A percentile compares a stretch with the other conserved stretches of the same genome.
phyloP scores from a whole-genome alignment of 176 grass and related monocot genomes.

The Dendrocalamus sinicus region DNA sequence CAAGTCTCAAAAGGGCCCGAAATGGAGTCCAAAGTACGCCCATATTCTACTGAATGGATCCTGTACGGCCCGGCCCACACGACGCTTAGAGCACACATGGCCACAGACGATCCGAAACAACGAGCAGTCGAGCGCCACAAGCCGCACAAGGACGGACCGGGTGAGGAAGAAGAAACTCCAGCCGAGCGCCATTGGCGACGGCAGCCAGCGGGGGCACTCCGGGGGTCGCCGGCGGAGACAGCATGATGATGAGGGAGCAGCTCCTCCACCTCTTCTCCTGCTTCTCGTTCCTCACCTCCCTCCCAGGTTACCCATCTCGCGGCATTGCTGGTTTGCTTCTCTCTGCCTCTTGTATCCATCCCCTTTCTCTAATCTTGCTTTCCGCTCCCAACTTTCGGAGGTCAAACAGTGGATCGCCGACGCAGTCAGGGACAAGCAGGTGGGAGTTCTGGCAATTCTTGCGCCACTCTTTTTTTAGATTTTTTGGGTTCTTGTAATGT shows the following conservation, averaged over 20 bases:
- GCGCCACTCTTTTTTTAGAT: not conserved
- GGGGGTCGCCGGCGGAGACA: conserved; percentile 14
- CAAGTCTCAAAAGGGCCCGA: too few relatives aligned
- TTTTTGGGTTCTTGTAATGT: too few relatives aligned
- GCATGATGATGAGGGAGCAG: conserved; percentile 66
- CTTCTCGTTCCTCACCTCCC: conserved; percentile 69
- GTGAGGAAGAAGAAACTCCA: not conserved
- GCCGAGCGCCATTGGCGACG: conserved; percentile 39
- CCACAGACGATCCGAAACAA: too few relatives aligned
- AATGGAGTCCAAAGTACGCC: too few relatives aligned
- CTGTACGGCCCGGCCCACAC: too few relatives aligned
- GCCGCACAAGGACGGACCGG: not conserved
- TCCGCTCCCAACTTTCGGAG: conserved; percentile 42
- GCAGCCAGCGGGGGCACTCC: not conserved
- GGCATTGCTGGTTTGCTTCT: not conserved
- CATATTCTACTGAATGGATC: too few relatives aligned
- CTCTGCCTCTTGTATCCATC: not conserved
- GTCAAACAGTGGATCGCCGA: conserved; percentile 69
- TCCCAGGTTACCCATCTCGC: conserved; percentile 49
- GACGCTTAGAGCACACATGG: too few relatives aligned
- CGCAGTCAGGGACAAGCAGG: conserved; percentile 82
- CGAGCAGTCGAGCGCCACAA: not conserved
- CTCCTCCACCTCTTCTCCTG: conserved; percentile 74
- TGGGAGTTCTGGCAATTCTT: not conserved
- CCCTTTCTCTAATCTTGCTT: not conserved